Conservation (phyloP, 2,329 filamentous ascomycete species). For the Pseudogymnoascus sp. region DNA sequence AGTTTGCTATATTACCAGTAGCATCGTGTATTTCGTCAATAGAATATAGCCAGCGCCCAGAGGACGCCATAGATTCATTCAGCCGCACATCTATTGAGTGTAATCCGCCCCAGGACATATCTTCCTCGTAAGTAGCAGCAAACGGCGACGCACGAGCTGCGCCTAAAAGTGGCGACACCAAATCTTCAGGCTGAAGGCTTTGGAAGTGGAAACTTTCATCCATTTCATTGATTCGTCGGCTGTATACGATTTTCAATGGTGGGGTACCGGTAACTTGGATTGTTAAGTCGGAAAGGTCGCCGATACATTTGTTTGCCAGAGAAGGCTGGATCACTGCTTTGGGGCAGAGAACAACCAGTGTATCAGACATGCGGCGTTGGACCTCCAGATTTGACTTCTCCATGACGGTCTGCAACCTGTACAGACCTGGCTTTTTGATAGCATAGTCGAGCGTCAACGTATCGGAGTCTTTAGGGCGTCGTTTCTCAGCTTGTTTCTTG, state of each 20-base stretch:
- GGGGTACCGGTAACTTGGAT: constrained; percentile 83
- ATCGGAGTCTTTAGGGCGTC: constrained; percentile 54
- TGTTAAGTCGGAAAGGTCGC: constrained; percentile 78
- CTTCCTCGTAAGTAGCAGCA: constrained; percentile 52
- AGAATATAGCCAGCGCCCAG: constrained; percentile 81
- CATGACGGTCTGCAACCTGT: constrained; percentile 75
- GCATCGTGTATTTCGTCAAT: constrained; percentile 90
- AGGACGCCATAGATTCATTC: constrained; percentile 77
- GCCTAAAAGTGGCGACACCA: constrained; percentile 68
- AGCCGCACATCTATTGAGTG: constrained; percentile 72
- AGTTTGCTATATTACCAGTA: constrained; percentile 79
- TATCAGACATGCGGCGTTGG: constrained; percentile 66
- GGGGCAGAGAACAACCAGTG: constrained; percentile 81
- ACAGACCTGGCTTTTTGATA: constrained; percentile 82
- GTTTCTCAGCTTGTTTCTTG: constrained; percentile 59
- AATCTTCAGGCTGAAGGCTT: constrained; percentile 84
- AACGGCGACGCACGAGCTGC: constrained; percentile 52
- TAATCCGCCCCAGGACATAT: constrained; percentile 73
- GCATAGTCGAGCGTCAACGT: constrained; percentile 65
- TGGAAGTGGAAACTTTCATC: constrained; percentile 85
- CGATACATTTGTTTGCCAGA: constrained; percentile 66
- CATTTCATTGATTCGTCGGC: constrained; percentile 75
- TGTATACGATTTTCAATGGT: constrained; percentile 88
- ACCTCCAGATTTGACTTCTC: constrained; percentile 94
- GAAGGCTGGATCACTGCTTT: constrained; percentile 65